Percentiles rank a stretch among this genome's conserved stretches.
Evolutionary conservation across 108 stramenopile species (phyloP).

Genomic region (Nitzschia putrida): DNA sequence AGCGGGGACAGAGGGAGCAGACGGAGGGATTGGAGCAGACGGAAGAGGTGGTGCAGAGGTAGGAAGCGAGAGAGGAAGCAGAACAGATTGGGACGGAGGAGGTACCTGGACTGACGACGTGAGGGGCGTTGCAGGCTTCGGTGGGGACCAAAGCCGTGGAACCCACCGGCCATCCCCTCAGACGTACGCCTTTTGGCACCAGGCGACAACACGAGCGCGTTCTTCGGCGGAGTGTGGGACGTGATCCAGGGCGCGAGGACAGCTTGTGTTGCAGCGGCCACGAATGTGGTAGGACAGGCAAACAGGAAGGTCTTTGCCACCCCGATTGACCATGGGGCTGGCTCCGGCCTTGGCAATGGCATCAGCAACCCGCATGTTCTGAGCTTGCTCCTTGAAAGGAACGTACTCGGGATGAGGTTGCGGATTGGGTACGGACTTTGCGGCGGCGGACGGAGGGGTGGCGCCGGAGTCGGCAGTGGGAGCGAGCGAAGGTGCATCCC

Average conservation of each 20-base stretch:
- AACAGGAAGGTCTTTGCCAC: not conserved
- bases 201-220: not conserved
- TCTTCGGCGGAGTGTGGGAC: slow-evolving; percentile 4
- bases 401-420: not conserved
- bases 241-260: slow-evolving; percentile 1
- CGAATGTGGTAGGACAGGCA: slow-evolving; percentile 6
- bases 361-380: not conserved
- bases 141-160: not conserved
- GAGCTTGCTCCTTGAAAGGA: not conserved
- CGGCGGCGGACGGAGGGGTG: not conserved
- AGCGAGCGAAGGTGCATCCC: too few species aligned
- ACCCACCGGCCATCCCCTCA: slow-evolving; percentile 6
- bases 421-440: not conserved
- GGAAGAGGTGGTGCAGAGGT: not conserved
- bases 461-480: not conserved
- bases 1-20: too few species aligned
- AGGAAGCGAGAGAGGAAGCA: not conserved
- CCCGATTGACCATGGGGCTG: not conserved
- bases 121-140: too few species aligned
- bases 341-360: not conserved
- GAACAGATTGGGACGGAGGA: not conserved
- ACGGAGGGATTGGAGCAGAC: too few species aligned
- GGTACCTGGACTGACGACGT: not conserved
- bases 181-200: slow-evolving; percentile 8
- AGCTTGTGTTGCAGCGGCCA: slow-evolving; percentile 1